phyloP scores from a whole-genome alignment of 371 early-diverging fungal species.

The Lichtheimia hyalospora region DNA sequence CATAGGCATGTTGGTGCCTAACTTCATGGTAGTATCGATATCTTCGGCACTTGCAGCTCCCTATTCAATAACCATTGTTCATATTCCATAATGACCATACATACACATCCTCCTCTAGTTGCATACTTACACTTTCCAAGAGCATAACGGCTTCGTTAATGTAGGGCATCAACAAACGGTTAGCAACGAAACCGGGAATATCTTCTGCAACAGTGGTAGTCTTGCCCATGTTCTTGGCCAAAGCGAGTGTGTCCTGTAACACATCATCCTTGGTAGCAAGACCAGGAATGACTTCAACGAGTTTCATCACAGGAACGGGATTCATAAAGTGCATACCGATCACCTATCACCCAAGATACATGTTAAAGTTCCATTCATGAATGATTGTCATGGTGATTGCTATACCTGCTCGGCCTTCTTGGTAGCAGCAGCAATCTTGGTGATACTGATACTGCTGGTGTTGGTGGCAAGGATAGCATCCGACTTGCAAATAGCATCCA shows the following conservation, averaged over 20 bases:
- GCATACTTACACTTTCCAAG: slow-evolving; percentile 76
- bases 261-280: slow-evolving; percentile 78
- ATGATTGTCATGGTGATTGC: neutral
- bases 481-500: slow-evolving; percentile 67
- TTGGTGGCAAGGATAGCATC: slow-evolving; percentile 94
- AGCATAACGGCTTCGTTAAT: slow-evolving; percentile 96
- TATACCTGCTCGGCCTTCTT: slow-evolving; percentile 72
- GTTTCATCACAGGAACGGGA: slow-evolving; percentile 97
- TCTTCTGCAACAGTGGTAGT: slow-evolving; percentile 85
- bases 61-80: slow-evolving; percentile 34
- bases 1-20: slow-evolving; percentile 97
- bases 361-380: neutral
- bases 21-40: slow-evolving; percentile 97
- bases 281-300: slow-evolving; percentile 97
- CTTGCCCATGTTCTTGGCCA: slow-evolving; percentile 92
- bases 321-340: slow-evolving; percentile 96
- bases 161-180: slow-evolving; percentile 97
- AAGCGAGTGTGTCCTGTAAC: slow-evolving; percentile 66
- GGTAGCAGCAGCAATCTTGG: slow-evolving; percentile 93
- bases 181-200: slow-evolving; percentile 97
- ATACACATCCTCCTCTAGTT: too few species aligned
- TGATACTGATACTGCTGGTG: slow-evolving; percentile 64
- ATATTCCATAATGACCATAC: too few species aligned
- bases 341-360: slow-evolving; percentile 42
- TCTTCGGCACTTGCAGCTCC: slow-evolving; percentile 92